Base-by-base conservation (phyloP, 805 yeast species). In the Metschnikowia borealis region DNA sequence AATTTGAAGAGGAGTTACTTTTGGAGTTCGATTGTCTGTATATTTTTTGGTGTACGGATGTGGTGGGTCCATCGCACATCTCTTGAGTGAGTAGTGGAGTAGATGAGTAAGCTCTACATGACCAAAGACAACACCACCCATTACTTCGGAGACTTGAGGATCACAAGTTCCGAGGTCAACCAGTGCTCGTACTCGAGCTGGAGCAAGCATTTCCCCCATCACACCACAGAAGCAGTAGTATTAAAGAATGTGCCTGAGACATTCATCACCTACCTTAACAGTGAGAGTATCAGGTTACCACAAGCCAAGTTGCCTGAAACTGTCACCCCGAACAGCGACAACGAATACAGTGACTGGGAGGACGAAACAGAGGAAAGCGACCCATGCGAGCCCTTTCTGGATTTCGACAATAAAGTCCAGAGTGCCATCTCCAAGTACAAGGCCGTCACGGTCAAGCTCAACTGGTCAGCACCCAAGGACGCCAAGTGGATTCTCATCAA, bases 401-500 rank as follows among this genome's bases (percentile, higher is more conserved):
- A 79, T 0, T 70, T 90, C 18, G 95, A 91, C 61, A 58, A 69
- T 0, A 58, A 72, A 39, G 73, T 92, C 15, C 69, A 69, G 34
- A 51, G 58, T 0, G 62, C 74, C 0, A 78, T 94, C 13, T 71
- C 74, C 39, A 70, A 78, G 26, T 67, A 64, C 44, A 85, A 86
- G 0, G 69, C 81, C 1, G 89, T 90, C 2, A 77, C 89, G 1
- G 98, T 98, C 1, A 94, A 94, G 62, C 71, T 92, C 58, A 94
- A 94, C 71, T 94, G 99, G 99, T 89, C 97, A 0, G 87, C 97
- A 1, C 99, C 99, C 1, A 85, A 84, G 62, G 99, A 94, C 68
- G 88, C 98, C 1, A 80, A 84, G 0, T 94, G 98, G 99, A 92
- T 94, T 18, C 69, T 87, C 60, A 78, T 94, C 2, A 82, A 86